phyloP scores from a whole-genome alignment of 2,329 filamentous ascomycete species.

The Epichloe coenophiala region DNA sequence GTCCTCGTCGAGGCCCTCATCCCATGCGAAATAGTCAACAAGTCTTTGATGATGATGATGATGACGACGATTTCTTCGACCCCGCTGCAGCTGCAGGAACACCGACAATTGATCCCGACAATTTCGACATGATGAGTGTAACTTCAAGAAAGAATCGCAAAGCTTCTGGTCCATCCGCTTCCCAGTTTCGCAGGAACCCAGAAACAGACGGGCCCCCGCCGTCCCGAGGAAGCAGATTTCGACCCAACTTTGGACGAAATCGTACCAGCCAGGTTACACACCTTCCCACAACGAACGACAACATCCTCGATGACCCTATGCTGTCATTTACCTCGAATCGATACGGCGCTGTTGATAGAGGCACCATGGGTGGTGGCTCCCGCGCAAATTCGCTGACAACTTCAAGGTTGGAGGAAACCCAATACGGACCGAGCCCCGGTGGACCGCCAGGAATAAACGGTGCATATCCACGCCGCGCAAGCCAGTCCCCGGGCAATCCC shows the following conservation, averaged over 20 bases:
- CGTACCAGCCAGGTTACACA: slow-evolving; percentile 64
- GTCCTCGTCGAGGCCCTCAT: slow-evolving; percentile 32
- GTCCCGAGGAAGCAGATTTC: slow-evolving; percentile 36
- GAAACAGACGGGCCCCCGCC: slow-evolving; percentile 40
- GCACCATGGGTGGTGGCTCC: slow-evolving; percentile 71
- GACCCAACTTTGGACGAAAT: slow-evolving; percentile 54
- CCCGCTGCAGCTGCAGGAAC: slow-evolving; percentile 46
- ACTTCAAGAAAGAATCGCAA: slow-evolving; percentile 86
- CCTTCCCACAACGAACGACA: slow-evolving; percentile 61
- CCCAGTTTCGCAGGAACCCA: slow-evolving; percentile 70
- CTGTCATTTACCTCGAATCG: slow-evolving; percentile 90
- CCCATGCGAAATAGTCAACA: slow-evolving; percentile 32
- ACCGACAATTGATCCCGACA: slow-evolving; percentile 75
- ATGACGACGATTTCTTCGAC: slow-evolving; percentile 80
- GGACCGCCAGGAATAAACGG: slow-evolving; percentile 40
- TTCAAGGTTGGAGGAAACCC: slow-evolving; percentile 59
- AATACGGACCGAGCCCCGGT: slow-evolving; percentile 30
- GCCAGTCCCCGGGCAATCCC: slow-evolving; percentile 75
- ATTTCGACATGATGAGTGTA: slow-evolving; percentile 99
- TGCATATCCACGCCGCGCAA: slow-evolving; percentile 62
- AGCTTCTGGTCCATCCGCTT: slow-evolving; percentile 45
- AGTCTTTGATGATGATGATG: slow-evolving; percentile 65
- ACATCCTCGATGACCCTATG: slow-evolving; percentile 80
- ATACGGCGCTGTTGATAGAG: slow-evolving; percentile 81
- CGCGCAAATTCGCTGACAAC: slow-evolving; percentile 87